Evolutionary conservation across 495 filamentous ascomycete genomes (phyloP).

Genomic region (Penicillium turbatum): DNA sequence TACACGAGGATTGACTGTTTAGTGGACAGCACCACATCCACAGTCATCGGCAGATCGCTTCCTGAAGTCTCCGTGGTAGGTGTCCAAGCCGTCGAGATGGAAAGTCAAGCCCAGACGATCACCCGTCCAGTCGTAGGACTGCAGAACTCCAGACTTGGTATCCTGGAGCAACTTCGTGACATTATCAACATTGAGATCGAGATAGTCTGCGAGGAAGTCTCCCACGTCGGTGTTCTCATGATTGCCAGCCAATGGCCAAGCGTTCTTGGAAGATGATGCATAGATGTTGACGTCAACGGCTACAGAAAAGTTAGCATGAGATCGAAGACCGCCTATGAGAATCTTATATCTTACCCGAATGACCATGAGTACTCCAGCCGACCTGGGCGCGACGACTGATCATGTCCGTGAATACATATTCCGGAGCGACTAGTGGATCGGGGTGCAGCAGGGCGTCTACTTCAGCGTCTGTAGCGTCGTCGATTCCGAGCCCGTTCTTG

Average conservation of each 20-base stretch:
- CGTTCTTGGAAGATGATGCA: constrained; percentile 50
- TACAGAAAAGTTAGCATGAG: constrained; percentile 25
- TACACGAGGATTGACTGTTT: background rate
- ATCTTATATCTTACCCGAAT: constrained; percentile 51
- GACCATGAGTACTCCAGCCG: constrained; percentile 89
- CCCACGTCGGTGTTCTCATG: constrained; percentile 95
- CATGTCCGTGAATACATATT: constrained; percentile 73
- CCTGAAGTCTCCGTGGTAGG: constrained; percentile 49
- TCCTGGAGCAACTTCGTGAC: constrained; percentile 70
- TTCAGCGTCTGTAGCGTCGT: constrained; percentile 68
- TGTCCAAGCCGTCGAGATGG: constrained; percentile 39
- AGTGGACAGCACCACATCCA: constrained; percentile 38
- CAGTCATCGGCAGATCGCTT: constrained; percentile 40
- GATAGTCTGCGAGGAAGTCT: constrained; percentile 69
- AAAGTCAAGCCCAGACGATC: constrained; percentile 34
- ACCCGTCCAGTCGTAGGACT: constrained; percentile 41
- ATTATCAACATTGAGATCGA: constrained; percentile 70
- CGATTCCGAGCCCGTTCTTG: constrained; percentile 64
- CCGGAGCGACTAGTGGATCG: constrained; percentile 39
- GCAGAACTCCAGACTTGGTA: constrained; percentile 33
- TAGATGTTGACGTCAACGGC: constrained; percentile 90
- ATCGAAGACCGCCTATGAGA: background rate
- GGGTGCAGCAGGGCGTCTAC: constrained; percentile 57
- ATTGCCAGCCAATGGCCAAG: constrained; percentile 64
- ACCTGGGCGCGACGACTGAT: constrained; percentile 81